Conservation (phyloP, 148 eudicot genomes). For the Rhododendron williamsianum region DNA sequence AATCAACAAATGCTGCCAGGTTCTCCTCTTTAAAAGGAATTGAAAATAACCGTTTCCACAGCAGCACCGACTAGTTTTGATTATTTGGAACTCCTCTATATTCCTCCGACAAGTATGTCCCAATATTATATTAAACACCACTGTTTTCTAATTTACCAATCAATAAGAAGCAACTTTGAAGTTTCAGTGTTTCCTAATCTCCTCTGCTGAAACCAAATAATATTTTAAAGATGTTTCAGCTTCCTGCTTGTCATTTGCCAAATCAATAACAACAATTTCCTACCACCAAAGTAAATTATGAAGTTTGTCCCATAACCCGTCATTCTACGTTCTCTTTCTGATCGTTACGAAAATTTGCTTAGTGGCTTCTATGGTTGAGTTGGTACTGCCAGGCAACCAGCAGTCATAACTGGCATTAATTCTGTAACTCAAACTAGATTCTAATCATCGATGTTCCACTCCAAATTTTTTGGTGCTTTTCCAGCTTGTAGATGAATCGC, state of each 20-base stretch:
- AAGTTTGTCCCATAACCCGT: background rate
- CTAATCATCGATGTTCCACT: background rate
- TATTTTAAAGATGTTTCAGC: background rate
- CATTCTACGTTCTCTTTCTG: background rate
- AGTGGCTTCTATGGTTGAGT: background rate
- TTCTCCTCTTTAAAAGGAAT: background rate
- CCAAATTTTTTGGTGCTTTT: background rate
- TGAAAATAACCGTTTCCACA: background rate
- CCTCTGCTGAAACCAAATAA: background rate
- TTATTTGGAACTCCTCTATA: background rate
- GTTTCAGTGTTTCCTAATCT: too few relatives aligned
- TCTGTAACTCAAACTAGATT: background rate
- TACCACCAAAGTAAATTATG: background rate
- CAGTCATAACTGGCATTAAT: background rate
- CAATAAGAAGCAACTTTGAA: background rate
- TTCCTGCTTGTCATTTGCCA: background rate
- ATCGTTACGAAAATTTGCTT: background rate
- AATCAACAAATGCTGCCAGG: background rate
- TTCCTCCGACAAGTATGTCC: background rate
- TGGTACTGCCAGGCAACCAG: background rate
- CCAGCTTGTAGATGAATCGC: background rate
- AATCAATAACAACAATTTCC: background rate
- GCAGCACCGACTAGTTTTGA: background rate
- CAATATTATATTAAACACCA: background rate
- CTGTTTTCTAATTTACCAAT: background rate